A percentile compares a stretch with the other conserved stretches of the same genome.
Conservation (phyloP, 1,284 basidiomycete genomes). For the Mycosarcoma mackinlayi region DNA sequence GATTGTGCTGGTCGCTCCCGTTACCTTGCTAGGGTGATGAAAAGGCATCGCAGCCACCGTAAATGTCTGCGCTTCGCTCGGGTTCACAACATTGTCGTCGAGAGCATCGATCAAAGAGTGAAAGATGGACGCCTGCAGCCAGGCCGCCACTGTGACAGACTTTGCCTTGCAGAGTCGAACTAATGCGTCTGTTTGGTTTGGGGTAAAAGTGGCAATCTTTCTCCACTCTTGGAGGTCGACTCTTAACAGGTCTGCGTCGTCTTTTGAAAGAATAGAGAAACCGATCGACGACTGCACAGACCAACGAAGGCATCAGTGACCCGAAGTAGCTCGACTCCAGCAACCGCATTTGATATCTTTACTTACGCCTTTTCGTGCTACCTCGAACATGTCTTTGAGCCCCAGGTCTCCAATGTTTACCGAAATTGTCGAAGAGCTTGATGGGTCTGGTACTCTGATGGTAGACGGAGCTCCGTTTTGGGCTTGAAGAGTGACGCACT, state of each 20-base stretch:
- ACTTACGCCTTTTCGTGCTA: slow-evolving; percentile 5
- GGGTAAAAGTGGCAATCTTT: neutral
- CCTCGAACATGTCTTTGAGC: slow-evolving; percentile 4
- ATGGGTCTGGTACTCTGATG: neutral
- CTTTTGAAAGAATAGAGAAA: neutral
- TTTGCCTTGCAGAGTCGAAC: neutral
- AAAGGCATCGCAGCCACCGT: slow-evolving; percentile 12
- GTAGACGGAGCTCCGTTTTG: neutral
- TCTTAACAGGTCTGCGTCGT: neutral
- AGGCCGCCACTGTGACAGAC: slow-evolving; percentile 1
- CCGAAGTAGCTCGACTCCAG: no score
- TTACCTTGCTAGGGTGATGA: neutral
- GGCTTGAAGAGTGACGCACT: neutral
- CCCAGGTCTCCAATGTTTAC: neutral
- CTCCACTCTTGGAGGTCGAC: neutral
- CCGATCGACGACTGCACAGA: slow-evolving; percentile 1
- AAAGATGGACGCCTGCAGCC: slow-evolving; percentile 1
- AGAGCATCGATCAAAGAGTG: neutral
- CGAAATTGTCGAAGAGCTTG: neutral
- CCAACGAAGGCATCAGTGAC: no score
- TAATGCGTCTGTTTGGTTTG: neutral
- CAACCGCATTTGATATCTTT: neutral
- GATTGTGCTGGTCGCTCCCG: neutral
- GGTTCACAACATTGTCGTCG: no score
- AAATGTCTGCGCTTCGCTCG: neutral